These are phyloP conservation scores for Cyclotella choctawhatcheeana DNA, from an alignment of 108 stramenopile species.

Conservation along the genomic window DNA sequence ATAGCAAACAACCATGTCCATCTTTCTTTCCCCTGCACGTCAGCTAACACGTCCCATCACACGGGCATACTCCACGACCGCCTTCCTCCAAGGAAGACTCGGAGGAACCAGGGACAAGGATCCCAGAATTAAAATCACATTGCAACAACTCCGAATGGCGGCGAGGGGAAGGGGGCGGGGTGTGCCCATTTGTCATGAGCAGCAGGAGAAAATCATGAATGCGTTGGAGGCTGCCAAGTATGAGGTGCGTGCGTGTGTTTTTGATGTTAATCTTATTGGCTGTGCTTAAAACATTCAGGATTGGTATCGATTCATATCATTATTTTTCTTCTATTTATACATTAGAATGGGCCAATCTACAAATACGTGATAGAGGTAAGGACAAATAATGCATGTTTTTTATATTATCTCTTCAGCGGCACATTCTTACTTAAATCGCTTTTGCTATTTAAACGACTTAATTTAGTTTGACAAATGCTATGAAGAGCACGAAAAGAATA, in stretches of 20 bases:
- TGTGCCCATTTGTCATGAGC: conserved; percentile 63
- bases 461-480: conserved; percentile 36
- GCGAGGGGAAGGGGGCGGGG: conserved; percentile 55
- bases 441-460: neutral
- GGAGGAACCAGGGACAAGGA: conserved; percentile 4
- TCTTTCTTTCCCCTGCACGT: neutral
- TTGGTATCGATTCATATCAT: neutral
- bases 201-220: conserved; percentile 75
- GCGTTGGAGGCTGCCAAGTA: conserved; percentile 73
- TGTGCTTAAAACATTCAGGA: neutral
- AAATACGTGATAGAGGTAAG: conserved; percentile 81
- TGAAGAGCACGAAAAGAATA: conserved; percentile 37
- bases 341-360: conserved; percentile 66
- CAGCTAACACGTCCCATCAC: neutral
- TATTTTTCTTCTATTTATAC: neutral
- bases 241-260: conserved; percentile 46
- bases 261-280: neutral
- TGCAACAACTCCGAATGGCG: conserved; percentile 80
- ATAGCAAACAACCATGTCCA: neutral
- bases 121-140: conserved; percentile 67
- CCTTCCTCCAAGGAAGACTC: neutral
- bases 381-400: neutral
- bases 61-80: conserved; percentile 1
- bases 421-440: neutral
- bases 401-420: neutral